Conservation (phyloP, 495 filamentous ascomycete genomes). For the Talaromyces proteolyticus region DNA sequence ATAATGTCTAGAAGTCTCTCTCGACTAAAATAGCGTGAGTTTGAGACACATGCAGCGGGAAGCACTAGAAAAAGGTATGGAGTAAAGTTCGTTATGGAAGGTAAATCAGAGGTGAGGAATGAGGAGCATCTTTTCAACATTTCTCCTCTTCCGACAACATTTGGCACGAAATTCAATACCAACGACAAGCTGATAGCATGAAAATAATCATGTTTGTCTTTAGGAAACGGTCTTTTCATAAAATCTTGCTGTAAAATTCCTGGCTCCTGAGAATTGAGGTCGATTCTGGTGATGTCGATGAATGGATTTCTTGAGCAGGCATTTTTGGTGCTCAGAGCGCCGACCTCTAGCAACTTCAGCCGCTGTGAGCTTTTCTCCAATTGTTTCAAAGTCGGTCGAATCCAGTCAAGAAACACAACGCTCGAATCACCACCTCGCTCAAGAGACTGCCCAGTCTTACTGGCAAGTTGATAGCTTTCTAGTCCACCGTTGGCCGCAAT, state of each 20-base stretch:
- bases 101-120: slow-evolving; percentile 53
- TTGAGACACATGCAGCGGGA: slow-evolving; percentile 80
- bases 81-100: slow-evolving; percentile 23
- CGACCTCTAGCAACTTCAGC: slow-evolving; percentile 77
- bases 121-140: slow-evolving; percentile 68
- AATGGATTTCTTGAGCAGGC: slow-evolving; percentile 65
- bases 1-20: slow-evolving; percentile 67
- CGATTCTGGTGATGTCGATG: slow-evolving; percentile 79
- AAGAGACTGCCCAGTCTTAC: slow-evolving; percentile 76
- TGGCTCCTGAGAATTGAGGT: slow-evolving; percentile 77
- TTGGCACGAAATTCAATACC: slow-evolving; percentile 90
- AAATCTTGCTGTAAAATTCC: slow-evolving; percentile 88
- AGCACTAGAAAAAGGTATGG: slow-evolving; percentile 88
- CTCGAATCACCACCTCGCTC: slow-evolving; percentile 90
- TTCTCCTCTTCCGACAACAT: slow-evolving; percentile 65
- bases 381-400: slow-evolving; percentile 40
- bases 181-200: slow-evolving; percentile 90
- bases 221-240: slow-evolving; percentile 78
- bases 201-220: slow-evolving; percentile 55
- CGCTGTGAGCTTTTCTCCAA: slow-evolving; percentile 13
- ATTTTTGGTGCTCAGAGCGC: slow-evolving; percentile 80
- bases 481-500: slow-evolving; percentile 72
- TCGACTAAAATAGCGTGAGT: slow-evolving; percentile 87
- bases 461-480: slow-evolving; percentile 80
- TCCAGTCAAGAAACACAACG: slow-evolving; percentile 80